Evolutionary conservation across 2,329 filamentous ascomycete species (phyloP), one percentile per base, ranked within the genome.

Genomic region (Lachnellula occidentalis): DNA sequence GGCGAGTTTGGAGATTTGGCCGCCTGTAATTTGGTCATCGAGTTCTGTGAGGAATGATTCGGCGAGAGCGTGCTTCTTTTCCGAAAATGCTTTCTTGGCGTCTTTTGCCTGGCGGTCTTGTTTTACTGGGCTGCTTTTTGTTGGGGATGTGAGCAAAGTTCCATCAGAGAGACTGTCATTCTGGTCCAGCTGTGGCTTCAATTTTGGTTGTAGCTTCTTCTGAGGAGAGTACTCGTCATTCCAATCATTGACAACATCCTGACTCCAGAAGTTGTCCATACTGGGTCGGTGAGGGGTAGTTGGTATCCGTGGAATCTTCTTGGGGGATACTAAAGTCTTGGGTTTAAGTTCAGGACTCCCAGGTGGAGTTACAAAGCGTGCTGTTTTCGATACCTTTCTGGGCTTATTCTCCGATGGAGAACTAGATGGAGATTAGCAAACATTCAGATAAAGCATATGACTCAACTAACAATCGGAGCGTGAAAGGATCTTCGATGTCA

Each of bases 1-100:
- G 0, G 87, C 76, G 19, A 91, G 74, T 22, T 75, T 64, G 1
- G 73, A 68, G 7, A 94, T 79, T 57, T 77, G 73, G 8, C 85
- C 83, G 2, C 75, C 63, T 0, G 86, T 85, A 61, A 92, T 81
- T 39, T 72, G 75, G 0, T 67, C 63, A 68, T 94, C 89, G n/a
- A 94, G 80, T 60, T 90, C 85, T 0, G 59, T 51, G 1, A 94
- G 73, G 66, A 92, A 92, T 0, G 68, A 62, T 45, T 77, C 74
- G 0, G 88, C 88, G 0, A 90, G 66, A 1, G 75, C 71, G 49
- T 86, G 76, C 68, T 90, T 92, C 9, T 67, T 69, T 8, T 74
- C 69, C 12, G 84, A 78, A 66, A 91, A 92, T 0, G 73, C 72
- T 67, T 82, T 87, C 65, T 79, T 83, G 4, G 71, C 70, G 49